Percentiles rank a stretch among this genome's conserved stretches.
Conservation (phyloP, 177 flowering plant genomes). For the Tripterygium wilfordii region DNA sequence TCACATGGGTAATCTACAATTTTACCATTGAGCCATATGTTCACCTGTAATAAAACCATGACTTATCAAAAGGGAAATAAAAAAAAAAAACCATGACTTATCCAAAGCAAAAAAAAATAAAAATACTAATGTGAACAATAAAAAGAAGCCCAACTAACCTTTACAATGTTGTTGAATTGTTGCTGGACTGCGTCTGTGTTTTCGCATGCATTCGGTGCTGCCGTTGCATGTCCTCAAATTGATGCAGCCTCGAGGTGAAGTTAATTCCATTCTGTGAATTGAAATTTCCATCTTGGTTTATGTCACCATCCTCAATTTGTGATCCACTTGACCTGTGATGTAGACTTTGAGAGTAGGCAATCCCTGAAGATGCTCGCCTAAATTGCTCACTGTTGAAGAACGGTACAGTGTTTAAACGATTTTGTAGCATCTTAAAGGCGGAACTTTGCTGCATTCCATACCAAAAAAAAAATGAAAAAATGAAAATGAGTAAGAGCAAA, state of each 20-base stretch:
- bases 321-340: constrained; percentile 36
- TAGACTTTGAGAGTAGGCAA: constrained; percentile 34
- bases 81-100: too few species aligned
- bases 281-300: constrained; percentile 31
- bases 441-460: constrained; percentile 82
- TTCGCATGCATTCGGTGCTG: constrained; percentile 61
- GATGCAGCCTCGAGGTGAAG: constrained; percentile 59
- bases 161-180: constrained; percentile 28
- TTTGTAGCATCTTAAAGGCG: constrained; percentile 80
- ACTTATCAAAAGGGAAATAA: too few species aligned
- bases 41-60: too few species aligned
- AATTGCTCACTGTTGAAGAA: constrained; percentile 56
- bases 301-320: constrained; percentile 56
- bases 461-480: constrained; percentile 4
- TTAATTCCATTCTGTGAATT: constrained; percentile 49
- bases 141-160: too few species aligned
- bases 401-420: constrained; percentile 82
- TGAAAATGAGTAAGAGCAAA: neutral
- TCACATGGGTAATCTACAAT: too few species aligned
- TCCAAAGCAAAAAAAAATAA: too few species aligned
- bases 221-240: constrained; percentile 67
- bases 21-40: too few species aligned
- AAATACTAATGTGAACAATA: too few species aligned
- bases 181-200: constrained; percentile 36
- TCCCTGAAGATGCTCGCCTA: constrained; percentile 38